A percentile compares a stretch with the other conserved stretches of the same genome.
phyloP scores from a whole-genome alignment of 257 asterid genomes.

The Plantago ovata region DNA sequence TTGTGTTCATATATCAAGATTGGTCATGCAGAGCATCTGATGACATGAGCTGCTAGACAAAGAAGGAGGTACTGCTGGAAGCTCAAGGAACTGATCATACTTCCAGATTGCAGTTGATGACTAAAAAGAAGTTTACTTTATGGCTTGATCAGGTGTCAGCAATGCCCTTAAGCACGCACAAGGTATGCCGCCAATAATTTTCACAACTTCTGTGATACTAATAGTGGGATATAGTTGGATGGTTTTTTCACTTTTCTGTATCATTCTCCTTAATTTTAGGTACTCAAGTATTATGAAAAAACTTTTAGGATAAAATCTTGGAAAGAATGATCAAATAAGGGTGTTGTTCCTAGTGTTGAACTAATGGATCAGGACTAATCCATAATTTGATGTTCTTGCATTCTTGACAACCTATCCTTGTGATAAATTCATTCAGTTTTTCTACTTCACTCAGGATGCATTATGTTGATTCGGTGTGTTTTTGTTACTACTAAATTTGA shows the following conservation, averaged over 20 bases:
- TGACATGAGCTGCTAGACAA: constrained; percentile 63
- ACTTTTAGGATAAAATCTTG: too few relatives aligned
- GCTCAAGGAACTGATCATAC: constrained; percentile 59
- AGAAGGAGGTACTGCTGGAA: constrained; percentile 50
- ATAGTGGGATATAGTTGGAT: too few relatives aligned
- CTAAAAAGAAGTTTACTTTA: constrained; percentile 46
- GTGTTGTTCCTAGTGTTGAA: too few relatives aligned
- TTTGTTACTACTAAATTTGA: constrained; percentile 3
- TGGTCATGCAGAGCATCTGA: constrained; percentile 41
- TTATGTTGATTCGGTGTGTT: background rate
- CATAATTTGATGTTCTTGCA: too few relatives aligned
- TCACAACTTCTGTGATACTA: background rate
- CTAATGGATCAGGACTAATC: too few relatives aligned
- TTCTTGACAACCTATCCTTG: too few relatives aligned
- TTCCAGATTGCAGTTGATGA: constrained; percentile 72
- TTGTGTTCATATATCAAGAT: background rate
- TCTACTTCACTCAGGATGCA: too few relatives aligned
- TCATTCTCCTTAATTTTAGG: too few relatives aligned
- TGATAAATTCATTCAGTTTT: too few relatives aligned
- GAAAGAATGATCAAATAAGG: too few relatives aligned
- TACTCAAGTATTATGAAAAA: too few relatives aligned
- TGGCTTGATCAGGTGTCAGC: constrained; percentile 98
- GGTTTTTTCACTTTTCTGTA: too few relatives aligned
- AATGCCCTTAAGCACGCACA: constrained; percentile 76
- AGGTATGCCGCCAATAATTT: constrained; percentile 32